Conservation (phyloP, 441 rosid genomes). For the Arabidopsis lyrata region DNA sequence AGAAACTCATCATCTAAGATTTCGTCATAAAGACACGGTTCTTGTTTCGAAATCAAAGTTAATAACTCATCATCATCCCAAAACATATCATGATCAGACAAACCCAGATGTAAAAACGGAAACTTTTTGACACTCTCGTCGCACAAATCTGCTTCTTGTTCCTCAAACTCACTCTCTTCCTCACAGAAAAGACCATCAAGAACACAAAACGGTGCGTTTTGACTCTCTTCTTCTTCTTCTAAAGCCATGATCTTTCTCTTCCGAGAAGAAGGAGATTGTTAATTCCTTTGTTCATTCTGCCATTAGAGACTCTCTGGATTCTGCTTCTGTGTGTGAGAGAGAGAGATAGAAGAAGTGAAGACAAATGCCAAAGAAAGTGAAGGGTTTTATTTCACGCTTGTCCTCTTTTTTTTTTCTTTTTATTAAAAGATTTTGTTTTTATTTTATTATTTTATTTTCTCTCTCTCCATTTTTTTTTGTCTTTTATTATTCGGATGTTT, state of each 20-base stretch:
- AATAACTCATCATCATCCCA: conserved; percentile 62
- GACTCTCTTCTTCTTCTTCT: conserved; percentile 49
- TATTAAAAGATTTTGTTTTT: neutral
- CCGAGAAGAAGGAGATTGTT: conserved; percentile 54
- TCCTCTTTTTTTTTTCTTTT: conserved; percentile 39
- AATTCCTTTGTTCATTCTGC: conserved; percentile 64
- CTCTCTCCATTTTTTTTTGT: conserved; percentile 1
- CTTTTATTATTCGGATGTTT: conserved; percentile 44
- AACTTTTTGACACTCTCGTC: conserved; percentile 41
- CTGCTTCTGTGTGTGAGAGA: neutral
- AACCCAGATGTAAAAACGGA: conserved; percentile 47
- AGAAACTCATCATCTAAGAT: conserved; percentile 53
- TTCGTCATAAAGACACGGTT: conserved; percentile 42
- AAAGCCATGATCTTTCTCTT: conserved; percentile 62
- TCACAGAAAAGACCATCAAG: conserved; percentile 74
- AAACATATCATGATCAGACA: conserved; percentile 54
- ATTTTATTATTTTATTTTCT: neutral
- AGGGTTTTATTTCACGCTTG: conserved; percentile 74
- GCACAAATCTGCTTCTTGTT: conserved; percentile 33
- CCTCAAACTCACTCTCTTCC: conserved; percentile 56
- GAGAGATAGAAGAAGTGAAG: conserved; percentile 30
- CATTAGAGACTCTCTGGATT: conserved; percentile 49
- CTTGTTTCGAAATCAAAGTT: conserved; percentile 53
- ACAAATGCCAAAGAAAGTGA: conserved; percentile 44
- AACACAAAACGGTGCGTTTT: conserved; percentile 47